Evolutionary conservation across 2,329 filamentous ascomycete species (phyloP).

Genomic region (Sclerotinia spermophila): DNA sequence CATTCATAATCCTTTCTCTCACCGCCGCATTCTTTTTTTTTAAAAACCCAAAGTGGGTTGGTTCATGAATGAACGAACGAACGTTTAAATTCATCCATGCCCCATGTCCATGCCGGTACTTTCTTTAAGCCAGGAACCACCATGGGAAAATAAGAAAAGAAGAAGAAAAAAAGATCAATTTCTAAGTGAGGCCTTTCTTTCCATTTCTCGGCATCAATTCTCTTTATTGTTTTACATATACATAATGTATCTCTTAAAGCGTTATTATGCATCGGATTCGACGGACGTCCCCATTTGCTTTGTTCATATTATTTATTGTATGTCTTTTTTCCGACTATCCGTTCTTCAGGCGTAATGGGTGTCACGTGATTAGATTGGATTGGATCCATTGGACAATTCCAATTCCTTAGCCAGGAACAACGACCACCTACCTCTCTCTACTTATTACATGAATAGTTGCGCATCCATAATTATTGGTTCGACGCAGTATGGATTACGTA

Average conservation of each 20-base stretch:
- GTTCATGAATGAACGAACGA: neutral
- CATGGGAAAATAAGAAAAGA: too few relatives aligned
- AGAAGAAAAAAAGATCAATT: neutral
- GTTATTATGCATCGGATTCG: neutral
- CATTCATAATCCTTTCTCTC: neutral
- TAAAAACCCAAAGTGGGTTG: neutral
- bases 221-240: neutral
- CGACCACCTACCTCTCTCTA: neutral
- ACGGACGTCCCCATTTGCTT: constrained; percentile 1
- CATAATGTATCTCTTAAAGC: neutral
- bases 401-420: constrained; percentile 11
- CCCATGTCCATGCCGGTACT: neutral
- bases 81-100: neutral
- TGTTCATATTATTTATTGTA: too few relatives aligned
- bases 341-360: neutral
- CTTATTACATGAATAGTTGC: neutral
- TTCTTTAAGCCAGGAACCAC: neutral
- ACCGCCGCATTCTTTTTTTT: neutral
- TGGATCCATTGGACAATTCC: neutral
- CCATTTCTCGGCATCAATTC: neutral
- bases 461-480: neutral
- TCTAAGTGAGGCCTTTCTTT: neutral
- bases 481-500: neutral
- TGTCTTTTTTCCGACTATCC: constrained; percentile 2
- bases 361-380: neutral